Percentiles rank a stretch among this genome's conserved stretches.
These are phyloP conservation scores for Pezicula neosporulosa DNA, from an alignment of 2,329 filamentous ascomycete species.

Conservation along the genomic window DNA sequence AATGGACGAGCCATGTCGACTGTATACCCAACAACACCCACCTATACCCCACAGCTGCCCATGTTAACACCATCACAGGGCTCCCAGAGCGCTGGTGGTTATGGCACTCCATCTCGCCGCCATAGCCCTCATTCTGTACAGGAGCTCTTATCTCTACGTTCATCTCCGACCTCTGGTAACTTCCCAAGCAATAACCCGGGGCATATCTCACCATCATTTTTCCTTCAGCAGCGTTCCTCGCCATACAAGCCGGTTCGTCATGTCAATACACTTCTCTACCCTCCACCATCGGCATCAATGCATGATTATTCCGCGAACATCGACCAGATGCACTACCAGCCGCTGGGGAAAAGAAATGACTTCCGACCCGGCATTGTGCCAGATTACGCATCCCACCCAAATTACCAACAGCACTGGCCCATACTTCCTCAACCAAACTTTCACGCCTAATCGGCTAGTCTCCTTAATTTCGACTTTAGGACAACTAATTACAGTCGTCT, in stretches of 20 bases:
- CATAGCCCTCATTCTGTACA: constrained; percentile 28
- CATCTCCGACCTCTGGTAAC: constrained; percentile 31
- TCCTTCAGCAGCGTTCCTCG: constrained; percentile 82
- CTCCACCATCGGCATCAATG: constrained; percentile 75
- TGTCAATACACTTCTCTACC: constrained; percentile 87
- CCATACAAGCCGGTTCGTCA: constrained; percentile 89
- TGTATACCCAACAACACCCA: constrained; percentile 58
- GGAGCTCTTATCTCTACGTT: constrained; percentile 29
- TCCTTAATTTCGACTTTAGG: too few relatives aligned
- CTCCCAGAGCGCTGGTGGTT: constrained; percentile 19
- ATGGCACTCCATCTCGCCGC: constrained; percentile 30
- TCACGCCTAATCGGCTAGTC: constrained; percentile 17
- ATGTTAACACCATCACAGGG: constrained; percentile 27
- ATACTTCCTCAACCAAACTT: constrained; percentile 31
- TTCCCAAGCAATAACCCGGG: constrained; percentile 46
- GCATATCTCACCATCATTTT: constrained; percentile 72
- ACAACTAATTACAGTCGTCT: too few relatives aligned
- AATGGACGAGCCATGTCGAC: constrained; percentile 66
- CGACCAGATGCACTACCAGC: constrained; percentile 77
- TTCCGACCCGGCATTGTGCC: constrained; percentile 70
- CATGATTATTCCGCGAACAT: constrained; percentile 67
- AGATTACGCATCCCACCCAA: constrained; percentile 37
- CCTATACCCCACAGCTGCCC: constrained; percentile 41
- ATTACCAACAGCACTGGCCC: constrained; percentile 21
- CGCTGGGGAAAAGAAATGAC: constrained; percentile 66